Conservation (phyloP, 2,329 filamentous ascomycete species). For the Fusarium sublunatum region DNA sequence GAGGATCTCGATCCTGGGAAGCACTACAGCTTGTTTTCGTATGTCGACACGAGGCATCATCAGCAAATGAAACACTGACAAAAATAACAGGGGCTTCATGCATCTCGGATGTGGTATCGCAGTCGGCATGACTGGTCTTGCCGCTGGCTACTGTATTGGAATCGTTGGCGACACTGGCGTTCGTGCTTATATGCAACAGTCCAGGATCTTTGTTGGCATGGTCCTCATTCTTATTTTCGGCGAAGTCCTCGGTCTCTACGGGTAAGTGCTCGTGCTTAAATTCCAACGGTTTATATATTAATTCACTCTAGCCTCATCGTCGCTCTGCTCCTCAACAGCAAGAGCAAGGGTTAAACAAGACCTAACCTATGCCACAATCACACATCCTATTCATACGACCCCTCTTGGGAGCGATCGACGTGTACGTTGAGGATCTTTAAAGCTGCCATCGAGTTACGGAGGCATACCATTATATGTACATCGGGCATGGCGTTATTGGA, state of each 20-base stretch:
- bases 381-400: slow-evolving; percentile 11
- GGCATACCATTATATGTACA: slow-evolving; percentile 51
- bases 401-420: slow-evolving; percentile 12
- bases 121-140: slow-evolving; percentile 91
- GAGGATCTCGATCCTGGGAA: slow-evolving; percentile 82
- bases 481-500: slow-evolving; percentile 54
- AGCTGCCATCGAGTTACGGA: slow-evolving; percentile 38
- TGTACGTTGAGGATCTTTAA: slow-evolving; percentile 28
- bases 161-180: slow-evolving; percentile 95
- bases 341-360: slow-evolving; percentile 69
- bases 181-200: slow-evolving; percentile 95
- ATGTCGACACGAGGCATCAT: slow-evolving; percentile 49
- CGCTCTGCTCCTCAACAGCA: slow-evolving; percentile 91
- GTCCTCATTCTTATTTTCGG: slow-evolving; percentile 98
- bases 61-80: slow-evolving; percentile 32
- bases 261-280: slow-evolving; percentile 66
- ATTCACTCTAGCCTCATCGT: slow-evolving; percentile 78
- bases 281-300: slow-evolving; percentile 19
- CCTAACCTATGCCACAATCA: background rate
- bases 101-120: slow-evolving; percentile 91
- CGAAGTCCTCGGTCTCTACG: slow-evolving; percentile 95
- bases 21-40: slow-evolving; percentile 87
- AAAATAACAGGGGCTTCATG: slow-evolving; percentile 78
- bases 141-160: slow-evolving; percentile 96
- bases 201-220: slow-evolving; percentile 97